Conservation (phyloP, 2,329 filamentous ascomycete species). For the Aspergillus chevalieri region DNA sequence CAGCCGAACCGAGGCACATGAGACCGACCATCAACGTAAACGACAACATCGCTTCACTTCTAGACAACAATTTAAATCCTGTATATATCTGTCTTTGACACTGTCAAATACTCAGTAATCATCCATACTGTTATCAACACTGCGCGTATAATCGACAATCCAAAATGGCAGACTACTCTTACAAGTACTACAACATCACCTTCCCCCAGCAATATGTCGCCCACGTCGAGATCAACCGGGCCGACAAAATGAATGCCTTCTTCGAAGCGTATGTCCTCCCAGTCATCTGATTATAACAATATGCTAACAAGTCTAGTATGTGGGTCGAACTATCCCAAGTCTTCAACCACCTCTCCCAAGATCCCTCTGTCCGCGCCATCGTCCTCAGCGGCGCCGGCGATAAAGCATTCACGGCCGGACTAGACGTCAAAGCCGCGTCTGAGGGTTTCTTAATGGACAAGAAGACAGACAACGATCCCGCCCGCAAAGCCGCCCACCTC, state of each 20-base stretch:
- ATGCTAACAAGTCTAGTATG: conserved; percentile 49
- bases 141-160: background rate
- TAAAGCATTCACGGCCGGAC: conserved; percentile 75
- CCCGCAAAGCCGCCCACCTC: conserved; percentile 57
- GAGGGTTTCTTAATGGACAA: conserved; percentile 44
- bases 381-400: conserved; percentile 76
- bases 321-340: conserved; percentile 73
- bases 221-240: conserved; percentile 88
- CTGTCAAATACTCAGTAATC: background rate
- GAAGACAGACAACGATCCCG: conserved; percentile 46
- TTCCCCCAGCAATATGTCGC: conserved; percentile 67
- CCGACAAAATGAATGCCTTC: conserved; percentile 84
- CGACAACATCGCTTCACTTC: too few relatives aligned
- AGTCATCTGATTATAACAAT: background rate
- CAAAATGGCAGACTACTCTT: conserved; percentile 21
- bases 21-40: background rate
- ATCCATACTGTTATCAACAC: background rate
- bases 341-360: conserved; percentile 65
- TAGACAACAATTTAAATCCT: too few relatives aligned
- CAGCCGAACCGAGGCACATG: background rate
- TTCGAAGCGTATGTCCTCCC: conserved; percentile 51
- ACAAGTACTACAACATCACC: conserved; percentile 64
- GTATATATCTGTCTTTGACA: background rate
- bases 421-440: conserved; percentile 71
- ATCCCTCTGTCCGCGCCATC: conserved; percentile 67